Evolutionary conservation across 805 yeast species (phyloP).

Genomic region (Wickerhamiella kurtzmanii): DNA sequence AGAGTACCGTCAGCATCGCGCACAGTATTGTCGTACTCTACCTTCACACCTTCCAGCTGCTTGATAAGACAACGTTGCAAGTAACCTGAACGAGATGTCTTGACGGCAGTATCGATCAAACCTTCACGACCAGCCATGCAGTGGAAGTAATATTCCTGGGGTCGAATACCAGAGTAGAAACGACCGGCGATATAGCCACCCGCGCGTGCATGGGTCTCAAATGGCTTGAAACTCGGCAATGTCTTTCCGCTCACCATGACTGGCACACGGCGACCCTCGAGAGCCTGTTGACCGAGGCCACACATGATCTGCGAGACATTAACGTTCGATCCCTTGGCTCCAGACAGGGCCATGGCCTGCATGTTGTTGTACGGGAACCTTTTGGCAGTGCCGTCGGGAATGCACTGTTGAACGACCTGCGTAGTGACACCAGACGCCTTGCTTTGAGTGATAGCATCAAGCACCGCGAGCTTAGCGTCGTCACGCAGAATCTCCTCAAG

Average conservation of each 20-base stretch:
- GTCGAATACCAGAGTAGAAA: slow-evolving; percentile 93
- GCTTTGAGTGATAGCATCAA: slow-evolving; percentile 91
- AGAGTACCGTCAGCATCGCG: slow-evolving; percentile 91
- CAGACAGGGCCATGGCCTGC: slow-evolving; percentile 98
- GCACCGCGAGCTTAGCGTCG: slow-evolving; percentile 76
- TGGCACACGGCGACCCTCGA: slow-evolving; percentile 98
- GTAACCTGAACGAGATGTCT: slow-evolving; percentile 96
- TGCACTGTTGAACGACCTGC: slow-evolving; percentile 86
- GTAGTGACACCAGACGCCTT: slow-evolving; percentile 87
- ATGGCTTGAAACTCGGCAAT: slow-evolving; percentile 89
- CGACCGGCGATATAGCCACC: slow-evolving; percentile 97
- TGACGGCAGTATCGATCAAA: slow-evolving; percentile 97
- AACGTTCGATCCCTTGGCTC: slow-evolving; percentile 98
- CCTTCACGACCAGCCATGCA: slow-evolving; percentile 99
- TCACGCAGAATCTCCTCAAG: slow-evolving; percentile 92
- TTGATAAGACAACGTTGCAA: slow-evolving; percentile 96
- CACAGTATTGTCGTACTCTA: slow-evolving; percentile 85
- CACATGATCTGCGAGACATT: slow-evolving; percentile 99
- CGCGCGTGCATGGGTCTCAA: slow-evolving; percentile 92
- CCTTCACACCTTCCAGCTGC: slow-evolving; percentile 94
- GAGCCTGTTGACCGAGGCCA: slow-evolving; percentile 94
- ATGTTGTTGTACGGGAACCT: slow-evolving; percentile 88
- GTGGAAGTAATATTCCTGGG: slow-evolving; percentile 98
- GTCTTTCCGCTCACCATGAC: slow-evolving; percentile 98
- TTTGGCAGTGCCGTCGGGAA: slow-evolving; percentile 93